Conservation (phyloP, 2,329 filamentous ascomycete genomes). For the Daldinia eschscholtzii region DNA sequence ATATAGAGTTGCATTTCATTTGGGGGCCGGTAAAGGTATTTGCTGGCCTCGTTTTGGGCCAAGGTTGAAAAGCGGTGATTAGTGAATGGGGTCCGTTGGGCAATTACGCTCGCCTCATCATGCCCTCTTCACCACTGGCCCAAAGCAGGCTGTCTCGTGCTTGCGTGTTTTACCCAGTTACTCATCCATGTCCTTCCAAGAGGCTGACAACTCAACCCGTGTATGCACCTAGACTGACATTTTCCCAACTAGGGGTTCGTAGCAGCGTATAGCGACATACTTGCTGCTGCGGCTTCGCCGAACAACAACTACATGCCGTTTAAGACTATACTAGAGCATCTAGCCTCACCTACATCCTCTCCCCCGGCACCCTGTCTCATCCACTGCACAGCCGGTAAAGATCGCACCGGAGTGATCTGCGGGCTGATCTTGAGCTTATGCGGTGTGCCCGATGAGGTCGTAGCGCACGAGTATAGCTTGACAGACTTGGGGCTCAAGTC, state of each 20-base stretch:
- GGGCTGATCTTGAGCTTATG: constrained; percentile 71
- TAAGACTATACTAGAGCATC: constrained; percentile 65
- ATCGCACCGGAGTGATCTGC: constrained; percentile 74
- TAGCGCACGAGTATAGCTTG: constrained; percentile 72
- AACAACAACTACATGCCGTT: constrained; percentile 67
- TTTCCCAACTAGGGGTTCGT: constrained; percentile 66
- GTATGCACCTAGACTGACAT: constrained; percentile 18
- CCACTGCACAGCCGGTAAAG: constrained; percentile 78
- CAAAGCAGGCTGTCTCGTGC: constrained; percentile 18
- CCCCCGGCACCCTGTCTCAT: constrained; percentile 66
- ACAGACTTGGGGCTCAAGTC: constrained; percentile 67
- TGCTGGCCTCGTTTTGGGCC: constrained; percentile 10
- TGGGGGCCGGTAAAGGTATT: constrained; percentile 29
- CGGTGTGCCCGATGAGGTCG: constrained; percentile 64
- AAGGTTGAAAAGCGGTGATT: constrained; percentile 10
- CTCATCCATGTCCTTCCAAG: constrained; percentile 3
- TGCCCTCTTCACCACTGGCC: constrained; percentile 7
- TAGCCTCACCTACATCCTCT: constrained; percentile 55
- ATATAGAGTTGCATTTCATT: constrained; percentile 23
- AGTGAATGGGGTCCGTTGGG: constrained; percentile 33
- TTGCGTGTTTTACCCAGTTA: constrained; percentile 16
- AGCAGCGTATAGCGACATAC: constrained; percentile 72
- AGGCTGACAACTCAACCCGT: constrained; percentile 31
- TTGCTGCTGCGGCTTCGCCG: constrained; percentile 62
- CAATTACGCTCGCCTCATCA: constrained; percentile 23